Evolutionary conservation across 2,329 filamentous ascomycete genomes (phyloP).

Genomic region (Drechslera avenae): DNA sequence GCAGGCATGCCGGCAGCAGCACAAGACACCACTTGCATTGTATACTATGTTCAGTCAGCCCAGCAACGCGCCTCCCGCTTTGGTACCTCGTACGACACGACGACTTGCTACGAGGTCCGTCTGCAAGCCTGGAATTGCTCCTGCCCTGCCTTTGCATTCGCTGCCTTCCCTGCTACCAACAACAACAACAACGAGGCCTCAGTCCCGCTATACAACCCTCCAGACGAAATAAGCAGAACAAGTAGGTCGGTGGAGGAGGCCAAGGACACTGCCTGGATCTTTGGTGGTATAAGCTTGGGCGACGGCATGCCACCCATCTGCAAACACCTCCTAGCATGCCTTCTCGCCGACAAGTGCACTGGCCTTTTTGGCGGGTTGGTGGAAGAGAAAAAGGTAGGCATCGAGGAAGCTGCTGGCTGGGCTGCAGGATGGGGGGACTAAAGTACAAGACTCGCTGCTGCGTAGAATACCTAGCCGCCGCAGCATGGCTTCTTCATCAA

Average conservation of each 20-base stretch:
- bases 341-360: constrained; percentile 71
- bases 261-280: constrained; percentile 15
- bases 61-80: constrained; percentile 49
- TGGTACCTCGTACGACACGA: constrained; percentile 34
- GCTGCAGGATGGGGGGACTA: constrained; percentile 50
- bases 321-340: constrained; percentile 87
- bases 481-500: constrained; percentile 23
- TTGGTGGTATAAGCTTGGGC: constrained; percentile 54
- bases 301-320: constrained; percentile 66
- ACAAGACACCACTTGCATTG: constrained; percentile 6
- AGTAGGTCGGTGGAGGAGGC: background rate
- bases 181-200: constrained; percentile 20
- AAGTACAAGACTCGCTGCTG: constrained; percentile 18
- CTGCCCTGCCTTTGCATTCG: constrained; percentile 82
- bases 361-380: constrained; percentile 62
- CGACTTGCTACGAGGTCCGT: constrained; percentile 69
- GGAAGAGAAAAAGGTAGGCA: constrained; percentile 59
- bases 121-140: constrained; percentile 83
- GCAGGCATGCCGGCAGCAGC: too few species aligned
- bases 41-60: constrained; percentile 69
- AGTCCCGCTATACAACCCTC: background rate
- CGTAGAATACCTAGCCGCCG: constrained; percentile 27
- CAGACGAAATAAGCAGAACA: background rate
- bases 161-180: constrained; percentile 61
- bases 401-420: constrained; percentile 76